phyloP scores from a whole-genome alignment of 495 filamentous ascomycete genomes.

The Trichoderma reesei region DNA sequence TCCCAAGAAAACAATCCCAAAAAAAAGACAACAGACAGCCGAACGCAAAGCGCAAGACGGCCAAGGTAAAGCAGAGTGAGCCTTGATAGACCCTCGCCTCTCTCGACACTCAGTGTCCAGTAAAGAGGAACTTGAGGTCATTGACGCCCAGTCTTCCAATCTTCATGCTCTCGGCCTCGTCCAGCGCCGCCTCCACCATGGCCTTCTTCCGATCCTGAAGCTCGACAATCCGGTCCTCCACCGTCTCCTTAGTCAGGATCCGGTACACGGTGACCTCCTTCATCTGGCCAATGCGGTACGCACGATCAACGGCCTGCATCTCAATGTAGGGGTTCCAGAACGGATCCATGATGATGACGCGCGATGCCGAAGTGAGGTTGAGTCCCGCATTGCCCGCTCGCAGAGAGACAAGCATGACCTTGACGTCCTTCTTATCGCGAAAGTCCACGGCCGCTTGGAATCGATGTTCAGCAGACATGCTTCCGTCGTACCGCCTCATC shows the following conservation, averaged over 20 bases:
- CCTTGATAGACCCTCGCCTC: not conserved
- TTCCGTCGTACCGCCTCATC: conserved; percentile 78
- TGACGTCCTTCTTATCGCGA: conserved; percentile 50
- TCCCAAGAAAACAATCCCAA: too few relatives aligned
- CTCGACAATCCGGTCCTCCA: conserved; percentile 81
- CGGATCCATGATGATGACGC: conserved; percentile 86
- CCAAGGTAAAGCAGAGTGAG: not conserved
- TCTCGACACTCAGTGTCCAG: conserved; percentile 18
- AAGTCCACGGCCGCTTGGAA: conserved; percentile 67
- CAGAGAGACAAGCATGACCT: conserved; percentile 79
- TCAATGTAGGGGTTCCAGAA: conserved; percentile 98
- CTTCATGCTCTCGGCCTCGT: conserved; percentile 61
- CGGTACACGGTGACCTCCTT: conserved; percentile 69
- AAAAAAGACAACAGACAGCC: not conserved
- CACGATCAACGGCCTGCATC: conserved; percentile 88
- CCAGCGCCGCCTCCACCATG: conserved; percentile 71
- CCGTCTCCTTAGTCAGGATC: conserved; percentile 64
- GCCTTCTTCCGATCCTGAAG: conserved; percentile 79
- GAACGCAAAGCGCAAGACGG: not conserved
- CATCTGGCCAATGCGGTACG: conserved; percentile 81
- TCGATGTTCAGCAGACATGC: conserved; percentile 61
- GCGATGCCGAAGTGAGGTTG: conserved; percentile 77
- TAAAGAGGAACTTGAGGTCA: conserved; percentile 68
- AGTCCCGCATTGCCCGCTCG: conserved; percentile 88
- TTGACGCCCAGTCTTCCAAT: conserved; percentile 50